phyloP scores from a whole-genome alignment of 108 stramenopile species.

The Pseudonitzschia multistriata region DNA sequence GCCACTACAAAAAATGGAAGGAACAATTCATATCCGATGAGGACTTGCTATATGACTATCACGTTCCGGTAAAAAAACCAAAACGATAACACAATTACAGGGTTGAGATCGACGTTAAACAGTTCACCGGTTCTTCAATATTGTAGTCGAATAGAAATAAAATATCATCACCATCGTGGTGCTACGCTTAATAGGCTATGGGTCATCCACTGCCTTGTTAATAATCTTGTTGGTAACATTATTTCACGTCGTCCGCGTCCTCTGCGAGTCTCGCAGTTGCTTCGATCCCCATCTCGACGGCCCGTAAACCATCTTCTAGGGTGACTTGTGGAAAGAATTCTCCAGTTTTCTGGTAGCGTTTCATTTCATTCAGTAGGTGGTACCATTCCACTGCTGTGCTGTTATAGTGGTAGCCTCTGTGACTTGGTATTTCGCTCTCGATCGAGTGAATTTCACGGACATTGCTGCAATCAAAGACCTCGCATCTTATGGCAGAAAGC shows the following conservation, averaged over 20 bases:
- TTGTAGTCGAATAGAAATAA: no score
- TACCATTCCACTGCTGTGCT: slow-evolving; percentile 84
- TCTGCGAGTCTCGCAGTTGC: slow-evolving; percentile 44
- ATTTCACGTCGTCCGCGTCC: no score
- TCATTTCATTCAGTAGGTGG: slow-evolving; percentile 46
- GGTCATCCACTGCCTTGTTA: neutral
- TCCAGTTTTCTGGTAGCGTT: slow-evolving; percentile 36
- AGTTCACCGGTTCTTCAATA: no score
- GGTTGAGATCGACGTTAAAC: no score
- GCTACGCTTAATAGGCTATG: neutral
- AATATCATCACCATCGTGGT: neutral
- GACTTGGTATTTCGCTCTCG: slow-evolving; percentile 68
- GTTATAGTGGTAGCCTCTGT: slow-evolving; percentile 80
- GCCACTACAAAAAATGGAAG: slow-evolving; percentile 89
- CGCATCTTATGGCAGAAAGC: slow-evolving; percentile 42
- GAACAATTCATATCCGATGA: slow-evolving; percentile 38
- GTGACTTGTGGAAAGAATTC: slow-evolving; percentile 62
- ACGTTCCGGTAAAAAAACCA: slow-evolving; percentile 11
- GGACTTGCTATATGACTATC: slow-evolving; percentile 16
- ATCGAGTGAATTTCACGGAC: slow-evolving; percentile 62
- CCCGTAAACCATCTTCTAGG: slow-evolving; percentile 71
- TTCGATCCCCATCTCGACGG: slow-evolving; percentile 72
- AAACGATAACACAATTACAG: neutral
- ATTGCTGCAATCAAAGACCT: slow-evolving; percentile 74
- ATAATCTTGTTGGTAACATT: no score